Percentiles rank a stretch among this genome's conserved stretches.
Conservation (phyloP, 2,329 filamentous ascomycete genomes). For the Sphaerulina vaccinii region DNA sequence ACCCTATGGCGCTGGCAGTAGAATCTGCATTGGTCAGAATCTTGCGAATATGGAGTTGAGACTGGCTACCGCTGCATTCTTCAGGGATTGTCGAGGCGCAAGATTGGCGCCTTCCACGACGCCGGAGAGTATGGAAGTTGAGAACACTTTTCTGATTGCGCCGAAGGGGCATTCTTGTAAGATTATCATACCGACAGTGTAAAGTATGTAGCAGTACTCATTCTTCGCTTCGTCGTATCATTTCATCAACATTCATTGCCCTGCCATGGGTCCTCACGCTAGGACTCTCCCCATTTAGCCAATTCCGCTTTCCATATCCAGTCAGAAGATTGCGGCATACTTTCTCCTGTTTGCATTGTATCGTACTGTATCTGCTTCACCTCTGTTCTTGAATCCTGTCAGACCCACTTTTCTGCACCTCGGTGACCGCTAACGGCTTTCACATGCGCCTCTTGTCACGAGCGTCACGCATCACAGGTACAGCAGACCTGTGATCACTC, state of each 20-base stretch:
- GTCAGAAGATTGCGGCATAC: no score
- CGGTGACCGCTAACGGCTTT: conserved; percentile 1
- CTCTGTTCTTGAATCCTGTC: no score
- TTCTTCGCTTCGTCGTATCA: no score
- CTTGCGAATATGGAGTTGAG: conserved; percentile 27
- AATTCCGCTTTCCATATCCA: no score
- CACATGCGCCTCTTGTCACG: conserved; percentile 6
- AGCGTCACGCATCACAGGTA: no score
- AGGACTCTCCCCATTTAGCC: no score
- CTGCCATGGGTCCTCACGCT: no score
- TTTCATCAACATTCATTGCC: no score
- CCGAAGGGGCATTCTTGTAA: conserved; percentile 8
- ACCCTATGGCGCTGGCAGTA: conserved; percentile 22
- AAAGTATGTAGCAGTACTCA: neutral
- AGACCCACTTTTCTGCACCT: conserved; percentile 9
- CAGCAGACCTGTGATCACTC: neutral
- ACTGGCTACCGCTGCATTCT: conserved; percentile 23
- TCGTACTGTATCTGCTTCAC: no score
- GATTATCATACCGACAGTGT: conserved; percentile 1
- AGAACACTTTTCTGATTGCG: conserved; percentile 16
- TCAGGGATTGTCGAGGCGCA: conserved; percentile 20
- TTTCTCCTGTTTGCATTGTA: no score
- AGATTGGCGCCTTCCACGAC: conserved; percentile 20
- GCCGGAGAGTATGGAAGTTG: conserved; percentile 23
- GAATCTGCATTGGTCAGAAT: conserved; percentile 26